Evolutionary conservation across 2,329 filamentous ascomycete species (phyloP).

Genomic region (Xylaria sp.): DNA sequence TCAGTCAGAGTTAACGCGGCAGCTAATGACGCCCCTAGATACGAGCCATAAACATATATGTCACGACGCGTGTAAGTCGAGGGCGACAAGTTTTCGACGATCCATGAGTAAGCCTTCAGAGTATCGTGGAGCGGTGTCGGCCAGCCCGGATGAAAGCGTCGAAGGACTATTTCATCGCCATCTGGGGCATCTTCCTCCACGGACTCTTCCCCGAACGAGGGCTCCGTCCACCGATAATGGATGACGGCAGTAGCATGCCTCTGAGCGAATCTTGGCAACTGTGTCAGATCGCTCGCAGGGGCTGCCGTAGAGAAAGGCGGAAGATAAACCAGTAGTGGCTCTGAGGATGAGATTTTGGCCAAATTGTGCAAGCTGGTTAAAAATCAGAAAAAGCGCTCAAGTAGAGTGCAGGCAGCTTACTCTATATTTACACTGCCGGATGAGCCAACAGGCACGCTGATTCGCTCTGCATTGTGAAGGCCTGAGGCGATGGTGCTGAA

Average conservation of each 20-base stretch:
- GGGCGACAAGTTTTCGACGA: constrained; percentile 58
- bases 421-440: constrained; percentile 63
- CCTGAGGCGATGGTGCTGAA: constrained; percentile 42
- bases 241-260: constrained; percentile 63
- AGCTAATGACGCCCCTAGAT: constrained; percentile 68
- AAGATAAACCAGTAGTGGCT: constrained; percentile 66
- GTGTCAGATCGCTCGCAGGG: constrained; percentile 41
- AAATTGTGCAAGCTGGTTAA: constrained; percentile 62
- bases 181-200: constrained; percentile 8
- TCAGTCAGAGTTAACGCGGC: constrained; percentile 69
- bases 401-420: constrained; percentile 52
- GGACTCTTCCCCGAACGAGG: constrained; percentile 33
- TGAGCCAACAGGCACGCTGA: constrained; percentile 61
- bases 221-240: constrained; percentile 67
- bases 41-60: constrained; percentile 65
- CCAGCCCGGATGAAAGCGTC: constrained; percentile 57
- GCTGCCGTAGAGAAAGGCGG: constrained; percentile 58
- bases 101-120: constrained; percentile 65
- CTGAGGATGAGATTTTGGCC: constrained; percentile 49
- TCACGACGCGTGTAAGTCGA: constrained; percentile 52
- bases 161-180: neutral
- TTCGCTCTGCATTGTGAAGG: constrained; percentile 52
- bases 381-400: constrained; percentile 36
- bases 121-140: constrained; percentile 69
- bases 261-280: constrained; percentile 57